Conservation (phyloP, 495 filamentous ascomycete species). For the Xylaria telfairii region DNA sequence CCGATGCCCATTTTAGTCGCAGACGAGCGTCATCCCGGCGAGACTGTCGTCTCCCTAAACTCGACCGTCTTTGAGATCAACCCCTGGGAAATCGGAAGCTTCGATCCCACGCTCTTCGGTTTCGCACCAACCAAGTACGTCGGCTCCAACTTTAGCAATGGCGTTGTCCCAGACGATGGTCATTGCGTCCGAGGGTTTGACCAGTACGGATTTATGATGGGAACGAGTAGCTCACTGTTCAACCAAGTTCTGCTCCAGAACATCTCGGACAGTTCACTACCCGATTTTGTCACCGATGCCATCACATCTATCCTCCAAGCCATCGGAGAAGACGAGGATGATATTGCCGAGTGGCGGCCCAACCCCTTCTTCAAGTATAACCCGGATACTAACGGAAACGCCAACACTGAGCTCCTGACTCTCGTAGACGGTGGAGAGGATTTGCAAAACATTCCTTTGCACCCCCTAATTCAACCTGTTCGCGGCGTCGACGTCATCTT, state of each 20-base stretch:
- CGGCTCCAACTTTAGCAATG: conserved; percentile 78
- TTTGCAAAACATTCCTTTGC: conserved; percentile 83
- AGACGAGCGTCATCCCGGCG: conserved; percentile 72
- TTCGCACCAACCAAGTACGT: conserved; percentile 78
- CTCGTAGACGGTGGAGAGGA: conserved; percentile 72
- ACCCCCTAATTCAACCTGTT: conserved; percentile 80
- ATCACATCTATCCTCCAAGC: conserved; percentile 59
- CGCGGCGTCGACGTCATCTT: conserved; percentile 90
- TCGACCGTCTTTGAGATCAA: conserved; percentile 87
- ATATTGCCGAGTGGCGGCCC: conserved; percentile 81
- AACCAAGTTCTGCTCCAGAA: conserved; percentile 73
- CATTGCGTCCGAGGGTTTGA: conserved; percentile 82
- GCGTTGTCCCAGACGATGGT: conserved; percentile 62
- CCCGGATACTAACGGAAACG: conserved; percentile 64
- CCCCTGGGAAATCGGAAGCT: conserved; percentile 85
- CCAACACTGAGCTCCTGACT: conserved; percentile 63
- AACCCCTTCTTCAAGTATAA: conserved; percentile 86
- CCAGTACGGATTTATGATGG: conserved; percentile 85
- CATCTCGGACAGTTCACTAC: conserved; percentile 55
- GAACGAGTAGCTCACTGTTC: conserved; percentile 90
- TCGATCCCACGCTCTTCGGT: conserved; percentile 79
- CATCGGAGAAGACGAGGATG: conserved; percentile 65
- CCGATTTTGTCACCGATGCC: conserved; percentile 57
- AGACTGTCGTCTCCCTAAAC: conserved; percentile 70
- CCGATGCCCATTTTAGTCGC: conserved; percentile 86